A percentile compares a stretch with the other conserved stretches of the same genome.
Evolutionary conservation across 495 filamentous ascomycete genomes (phyloP).

Genomic region (Entonaema liquescens): DNA sequence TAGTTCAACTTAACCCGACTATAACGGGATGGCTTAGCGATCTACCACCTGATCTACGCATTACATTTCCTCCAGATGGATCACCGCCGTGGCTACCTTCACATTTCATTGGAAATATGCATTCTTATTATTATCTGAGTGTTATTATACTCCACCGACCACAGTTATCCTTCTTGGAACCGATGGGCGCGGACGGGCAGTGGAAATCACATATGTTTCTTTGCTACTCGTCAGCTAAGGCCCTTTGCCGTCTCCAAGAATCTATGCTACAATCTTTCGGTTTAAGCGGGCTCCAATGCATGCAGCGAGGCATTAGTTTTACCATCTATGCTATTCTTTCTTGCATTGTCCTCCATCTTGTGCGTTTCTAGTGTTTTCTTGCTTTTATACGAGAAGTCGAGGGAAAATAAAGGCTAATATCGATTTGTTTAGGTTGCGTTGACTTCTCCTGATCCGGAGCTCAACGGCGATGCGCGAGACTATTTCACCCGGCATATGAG

Average conservation of each 20-base stretch:
- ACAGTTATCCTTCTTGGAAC: conserved; percentile 80
- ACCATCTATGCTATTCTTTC: conserved; percentile 92
- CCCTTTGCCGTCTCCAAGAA: conserved; percentile 90
- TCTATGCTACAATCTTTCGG: conserved; percentile 80
- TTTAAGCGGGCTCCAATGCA: conserved; percentile 83
- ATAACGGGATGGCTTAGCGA: conserved; percentile 78
- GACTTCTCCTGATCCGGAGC: conserved; percentile 90
- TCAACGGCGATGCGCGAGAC: conserved; percentile 84
- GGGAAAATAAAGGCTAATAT: conserved; percentile 1
- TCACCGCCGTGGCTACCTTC: conserved; percentile 86
- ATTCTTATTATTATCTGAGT: conserved; percentile 89
- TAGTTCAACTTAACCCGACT: conserved; percentile 77
- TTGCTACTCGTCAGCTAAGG: conserved; percentile 87
- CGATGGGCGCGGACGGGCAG: conserved; percentile 72
- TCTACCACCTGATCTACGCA: conserved; percentile 79
- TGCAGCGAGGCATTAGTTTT: conserved; percentile 95
- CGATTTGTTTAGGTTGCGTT: conserved; percentile 74
- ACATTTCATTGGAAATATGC: conserved; percentile 90
- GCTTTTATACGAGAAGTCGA: conserved; percentile 2
- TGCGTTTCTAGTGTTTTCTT: conserved; percentile 55
- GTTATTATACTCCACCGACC: conserved; percentile 91
- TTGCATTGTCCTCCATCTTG: conserved; percentile 94
- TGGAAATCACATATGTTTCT: conserved; percentile 91
- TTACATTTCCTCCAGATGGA: conserved; percentile 80
- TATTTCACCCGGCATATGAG: conserved; percentile 97